Conservation (phyloP, 306 rosid species). For the Crotalaria pallida region DNA sequence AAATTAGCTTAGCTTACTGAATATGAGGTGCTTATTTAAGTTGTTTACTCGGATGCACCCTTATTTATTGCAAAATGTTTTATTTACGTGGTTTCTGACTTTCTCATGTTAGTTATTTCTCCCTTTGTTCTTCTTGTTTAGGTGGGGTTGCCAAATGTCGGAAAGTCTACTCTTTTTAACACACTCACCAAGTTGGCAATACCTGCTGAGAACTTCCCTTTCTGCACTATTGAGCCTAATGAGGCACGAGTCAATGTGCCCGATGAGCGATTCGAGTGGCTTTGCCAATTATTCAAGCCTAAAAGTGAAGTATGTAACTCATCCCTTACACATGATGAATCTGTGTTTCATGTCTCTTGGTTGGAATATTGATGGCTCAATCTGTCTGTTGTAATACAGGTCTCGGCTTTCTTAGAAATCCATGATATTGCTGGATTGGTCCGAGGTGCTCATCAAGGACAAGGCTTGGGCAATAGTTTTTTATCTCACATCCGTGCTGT, state of each 20-base stretch:
- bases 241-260: conserved; percentile 95
- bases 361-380: neutral
- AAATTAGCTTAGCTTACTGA: too few species aligned
- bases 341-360: neutral
- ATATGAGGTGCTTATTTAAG: too few species aligned
- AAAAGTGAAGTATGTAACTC: conserved; percentile 73
- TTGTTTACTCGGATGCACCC: too few species aligned
- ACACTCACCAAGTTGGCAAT: conserved; percentile 86
- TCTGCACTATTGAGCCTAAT: conserved; percentile 97
- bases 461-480: conserved; percentile 97
- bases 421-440: conserved; percentile 98
- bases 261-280: conserved; percentile 97
- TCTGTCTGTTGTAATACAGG: conserved; percentile 34
- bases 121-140: conserved; percentile 22
- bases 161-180: conserved; percentile 93
- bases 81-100: too few species aligned
- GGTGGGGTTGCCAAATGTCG: conserved; percentile 99
- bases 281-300: conserved; percentile 77
- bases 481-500: conserved; percentile 98
- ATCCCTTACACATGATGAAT: neutral
- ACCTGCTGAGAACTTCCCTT: conserved; percentile 98
- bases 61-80: too few species aligned
- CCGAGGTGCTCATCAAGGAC: conserved; percentile 95
- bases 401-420: conserved; percentile 91
- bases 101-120: conserved; percentile 17